Evolutionary conservation across 2,329 filamentous ascomycete genomes (phyloP).

Genomic region (Ascochyta pisi): DNA sequence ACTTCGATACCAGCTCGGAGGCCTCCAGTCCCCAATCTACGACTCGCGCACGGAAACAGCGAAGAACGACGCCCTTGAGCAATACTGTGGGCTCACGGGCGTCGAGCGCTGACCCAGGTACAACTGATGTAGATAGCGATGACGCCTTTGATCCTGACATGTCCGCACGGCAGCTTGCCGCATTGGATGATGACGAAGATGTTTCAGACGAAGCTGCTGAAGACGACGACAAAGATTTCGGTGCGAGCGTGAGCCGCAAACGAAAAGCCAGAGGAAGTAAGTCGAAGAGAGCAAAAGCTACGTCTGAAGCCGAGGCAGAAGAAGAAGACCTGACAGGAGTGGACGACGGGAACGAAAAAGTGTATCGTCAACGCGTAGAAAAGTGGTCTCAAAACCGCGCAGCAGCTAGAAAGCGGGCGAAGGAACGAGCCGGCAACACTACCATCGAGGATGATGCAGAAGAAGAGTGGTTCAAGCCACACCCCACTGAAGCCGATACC

Average conservation of each 20-base stretch:
- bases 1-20: slow-evolving; percentile 38
- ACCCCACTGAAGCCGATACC: slow-evolving; percentile 81
- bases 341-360: slow-evolving; percentile 86
- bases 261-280: slow-evolving; percentile 45
- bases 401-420: slow-evolving; percentile 61
- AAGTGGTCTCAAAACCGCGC: slow-evolving; percentile 75
- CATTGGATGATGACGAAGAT: slow-evolving; percentile 49
- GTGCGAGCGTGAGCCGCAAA: slow-evolving; percentile 37
- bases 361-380: slow-evolving; percentile 77
- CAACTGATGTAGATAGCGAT: slow-evolving; percentile 47
- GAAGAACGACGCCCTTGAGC: slow-evolving; percentile 32
- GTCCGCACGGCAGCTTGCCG: slow-evolving; percentile 50
- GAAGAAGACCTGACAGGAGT: slow-evolving; percentile 67
- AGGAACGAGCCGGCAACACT: slow-evolving; percentile 42
- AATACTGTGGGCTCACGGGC: slow-evolving; percentile 22
- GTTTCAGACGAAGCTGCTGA: slow-evolving; percentile 43
- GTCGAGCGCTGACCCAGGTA: slow-evolving; percentile 26
- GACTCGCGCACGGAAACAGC: slow-evolving; percentile 50
- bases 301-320: slow-evolving; percentile 33
- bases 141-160: slow-evolving; percentile 51
- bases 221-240: slow-evolving; percentile 49
- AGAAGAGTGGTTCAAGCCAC: slow-evolving; percentile 83
- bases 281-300: slow-evolving; percentile 29
- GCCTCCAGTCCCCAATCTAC: slow-evolving; percentile 38
- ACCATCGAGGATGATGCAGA: slow-evolving; percentile 47